These are phyloP conservation scores for Paraconiothyrium sp. DNA, from an alignment of 2,329 filamentous ascomycete genomes.

Conservation along the genomic window DNA sequence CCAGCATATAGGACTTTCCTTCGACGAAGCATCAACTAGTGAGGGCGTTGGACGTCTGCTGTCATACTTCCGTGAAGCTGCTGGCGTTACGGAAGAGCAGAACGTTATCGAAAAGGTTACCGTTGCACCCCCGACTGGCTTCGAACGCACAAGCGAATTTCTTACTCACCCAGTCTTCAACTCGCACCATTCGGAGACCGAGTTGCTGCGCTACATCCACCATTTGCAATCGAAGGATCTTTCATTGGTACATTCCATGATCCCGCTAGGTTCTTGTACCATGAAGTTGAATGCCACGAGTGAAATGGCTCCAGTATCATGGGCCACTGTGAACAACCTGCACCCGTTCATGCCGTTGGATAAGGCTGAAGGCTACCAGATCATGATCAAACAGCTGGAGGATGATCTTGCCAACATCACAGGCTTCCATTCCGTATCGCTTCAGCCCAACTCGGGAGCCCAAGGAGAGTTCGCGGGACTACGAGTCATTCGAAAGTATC, in stretches of 20 bases:
- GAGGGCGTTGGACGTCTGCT: constrained; percentile 67
- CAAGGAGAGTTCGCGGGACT: constrained; percentile 95
- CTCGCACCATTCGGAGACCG: constrained; percentile 92
- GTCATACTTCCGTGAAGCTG: constrained; percentile 62
- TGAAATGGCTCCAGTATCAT: constrained; percentile 89
- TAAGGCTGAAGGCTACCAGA: constrained; percentile 73
- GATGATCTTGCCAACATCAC: constrained; percentile 82
- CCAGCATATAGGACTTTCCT: constrained; percentile 74
- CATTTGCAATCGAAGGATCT: constrained; percentile 94
- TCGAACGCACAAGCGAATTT: constrained; percentile 78
- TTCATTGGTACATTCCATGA: constrained; percentile 96
- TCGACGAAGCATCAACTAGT: constrained; percentile 76
- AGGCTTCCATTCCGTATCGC: constrained; percentile 85
- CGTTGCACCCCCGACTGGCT: constrained; percentile 57
- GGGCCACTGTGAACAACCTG: constrained; percentile 77
- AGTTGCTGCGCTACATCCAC: constrained; percentile 91
- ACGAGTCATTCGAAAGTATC: constrained; percentile 85
- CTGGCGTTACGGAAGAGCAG: constrained; percentile 30
- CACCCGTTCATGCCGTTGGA: constrained; percentile 80
- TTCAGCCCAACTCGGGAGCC: constrained; percentile 95
- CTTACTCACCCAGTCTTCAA: constrained; percentile 95
- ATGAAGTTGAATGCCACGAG: constrained; percentile 98
- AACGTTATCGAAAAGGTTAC: constrained; percentile 26
- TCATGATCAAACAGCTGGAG: constrained; percentile 77
- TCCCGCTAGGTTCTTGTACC: constrained; percentile 93